Conservation (phyloP, 2,329 filamentous ascomycete species). For the Aspergillus novofumigatus region DNA sequence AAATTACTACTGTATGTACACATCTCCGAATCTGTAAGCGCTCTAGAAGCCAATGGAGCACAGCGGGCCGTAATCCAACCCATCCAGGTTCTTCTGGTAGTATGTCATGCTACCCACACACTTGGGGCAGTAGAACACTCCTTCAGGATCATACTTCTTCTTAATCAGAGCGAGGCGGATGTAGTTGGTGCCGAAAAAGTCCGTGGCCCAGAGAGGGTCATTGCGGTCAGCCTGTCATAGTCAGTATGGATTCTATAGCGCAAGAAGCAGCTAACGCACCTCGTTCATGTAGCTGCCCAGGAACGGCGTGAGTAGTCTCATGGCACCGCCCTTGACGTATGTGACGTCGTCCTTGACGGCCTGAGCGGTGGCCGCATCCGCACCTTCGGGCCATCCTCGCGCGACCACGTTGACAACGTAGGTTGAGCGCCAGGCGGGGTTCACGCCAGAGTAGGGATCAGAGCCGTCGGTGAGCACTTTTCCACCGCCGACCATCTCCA, state of each 20-base stretch:
- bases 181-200: conserved; percentile 11
- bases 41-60: conserved; percentile 14
- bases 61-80: conserved; percentile 4
- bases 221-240: conserved; percentile 12
- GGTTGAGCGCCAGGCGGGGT: conserved; percentile 50
- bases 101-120: conserved; percentile 11
- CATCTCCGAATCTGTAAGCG: neutral
- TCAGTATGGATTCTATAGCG: neutral
- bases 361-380: conserved; percentile 11
- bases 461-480: conserved; percentile 31
- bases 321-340: conserved; percentile 26
- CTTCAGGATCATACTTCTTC: conserved; percentile 9
- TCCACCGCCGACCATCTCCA: conserved; percentile 23
- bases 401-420: conserved; percentile 31
- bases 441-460: conserved; percentile 40
- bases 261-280: conserved; percentile 1
- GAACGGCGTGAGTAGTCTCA: conserved; percentile 28
- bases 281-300: conserved; percentile 39
- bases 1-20: neutral
- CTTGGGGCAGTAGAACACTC: conserved; percentile 14
- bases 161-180: conserved; percentile 9
- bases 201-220: conserved; percentile 11
- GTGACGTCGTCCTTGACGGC: conserved; percentile 27
- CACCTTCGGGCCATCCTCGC: conserved; percentile 6
- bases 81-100: neutral